Percentiles rank a stretch among this genome's conserved stretches.
phyloP scores from a whole-genome alignment of 2,329 filamentous ascomycete species.

The Aureobasidium sp. region DNA sequence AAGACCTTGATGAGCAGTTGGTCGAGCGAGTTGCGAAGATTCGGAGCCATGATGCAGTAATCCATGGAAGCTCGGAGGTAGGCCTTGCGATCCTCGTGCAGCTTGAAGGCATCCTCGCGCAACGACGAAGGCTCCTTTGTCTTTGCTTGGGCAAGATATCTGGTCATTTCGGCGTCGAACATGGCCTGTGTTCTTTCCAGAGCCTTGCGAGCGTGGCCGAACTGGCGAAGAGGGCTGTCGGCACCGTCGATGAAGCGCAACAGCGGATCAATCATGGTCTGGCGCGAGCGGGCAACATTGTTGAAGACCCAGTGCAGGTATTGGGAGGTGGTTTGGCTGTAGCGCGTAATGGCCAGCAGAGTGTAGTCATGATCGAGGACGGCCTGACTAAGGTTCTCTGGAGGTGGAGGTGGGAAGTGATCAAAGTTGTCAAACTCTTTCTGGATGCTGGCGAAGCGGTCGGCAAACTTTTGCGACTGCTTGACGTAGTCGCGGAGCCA shows the following conservation, averaged over 20 bases:
- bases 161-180: conserved; percentile 71
- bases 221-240: conserved; percentile 66
- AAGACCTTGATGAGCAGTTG: conserved; percentile 78
- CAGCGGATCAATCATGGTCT: conserved; percentile 71
- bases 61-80: conserved; percentile 92
- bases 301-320: conserved; percentile 73
- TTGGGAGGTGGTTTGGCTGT: conserved; percentile 77
- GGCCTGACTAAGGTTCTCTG: conserved; percentile 65
- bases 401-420: conserved; percentile 65
- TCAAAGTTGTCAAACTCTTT: conserved; percentile 67
- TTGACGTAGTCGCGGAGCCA: conserved; percentile 74
- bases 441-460: conserved; percentile 56
- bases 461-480: conserved; percentile 51
- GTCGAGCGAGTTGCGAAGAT: conserved; percentile 75
- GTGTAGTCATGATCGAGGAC: conserved; percentile 94
- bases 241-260: conserved; percentile 69
- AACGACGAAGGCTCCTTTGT: conserved; percentile 87
- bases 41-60: conserved; percentile 79
- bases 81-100: conserved; percentile 82
- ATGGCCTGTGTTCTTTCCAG: conserved; percentile 74
- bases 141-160: conserved; percentile 80
- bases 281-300: conserved; percentile 69
- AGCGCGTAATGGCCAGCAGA: conserved; percentile 71
- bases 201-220: conserved; percentile 72
- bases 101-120: conserved; percentile 88